phyloP scores from a whole-genome alignment of 2,329 filamentous ascomycete species.

The Zelopaecilomyces penicillatus region DNA sequence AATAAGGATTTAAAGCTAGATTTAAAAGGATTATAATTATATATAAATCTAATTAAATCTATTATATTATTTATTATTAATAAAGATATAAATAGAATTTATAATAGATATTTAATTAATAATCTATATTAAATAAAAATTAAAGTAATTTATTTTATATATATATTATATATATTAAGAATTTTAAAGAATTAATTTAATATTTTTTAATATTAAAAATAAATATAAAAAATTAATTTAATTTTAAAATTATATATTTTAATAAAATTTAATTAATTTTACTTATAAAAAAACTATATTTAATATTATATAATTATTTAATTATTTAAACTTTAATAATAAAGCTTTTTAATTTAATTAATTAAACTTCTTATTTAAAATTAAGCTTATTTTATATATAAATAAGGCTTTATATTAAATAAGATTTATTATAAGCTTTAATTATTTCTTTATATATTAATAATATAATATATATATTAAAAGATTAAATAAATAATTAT shows the following conservation, averaged over 20 bases:
- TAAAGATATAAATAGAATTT: background rate
- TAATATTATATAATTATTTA: background rate
- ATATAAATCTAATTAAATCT: background rate
- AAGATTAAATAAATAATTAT: background rate
- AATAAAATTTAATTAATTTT: background rate
- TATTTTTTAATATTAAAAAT: background rate
- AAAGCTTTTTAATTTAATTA: background rate
- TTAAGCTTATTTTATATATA: too few species aligned
- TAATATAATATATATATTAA: background rate
- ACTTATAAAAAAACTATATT: background rate
- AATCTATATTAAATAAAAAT: background rate
- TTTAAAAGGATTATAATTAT: background rate
- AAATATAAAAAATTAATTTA: background rate
- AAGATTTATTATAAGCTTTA: background rate
- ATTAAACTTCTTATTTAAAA: background rate
- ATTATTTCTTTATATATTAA: too few species aligned
- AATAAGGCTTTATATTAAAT: too few species aligned
- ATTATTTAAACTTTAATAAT: background rate
- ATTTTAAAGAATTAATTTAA: background rate
- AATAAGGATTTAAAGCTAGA: background rate
- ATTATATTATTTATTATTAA: background rate
- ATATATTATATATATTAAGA: background rate
- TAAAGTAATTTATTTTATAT: background rate
- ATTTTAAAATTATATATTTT: background rate
- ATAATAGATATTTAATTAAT: background rate